Conservation (phyloP, 2,329 filamentous ascomycete genomes). For the Aureobasidium subglaciale region DNA sequence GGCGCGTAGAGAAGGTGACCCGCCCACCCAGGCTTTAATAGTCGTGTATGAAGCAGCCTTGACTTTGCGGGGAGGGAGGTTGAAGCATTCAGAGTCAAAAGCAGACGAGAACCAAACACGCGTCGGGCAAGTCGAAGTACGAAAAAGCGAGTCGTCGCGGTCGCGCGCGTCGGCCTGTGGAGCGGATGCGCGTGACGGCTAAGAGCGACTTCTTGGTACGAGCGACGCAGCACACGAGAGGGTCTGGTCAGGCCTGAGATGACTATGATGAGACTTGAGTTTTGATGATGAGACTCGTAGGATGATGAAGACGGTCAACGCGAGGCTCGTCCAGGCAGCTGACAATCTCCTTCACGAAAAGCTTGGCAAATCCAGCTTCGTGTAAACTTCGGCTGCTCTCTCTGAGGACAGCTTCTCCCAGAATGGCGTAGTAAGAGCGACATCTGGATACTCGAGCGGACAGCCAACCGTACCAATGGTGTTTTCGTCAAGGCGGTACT, state of each 20-base stretch:
- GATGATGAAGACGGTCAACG: too few species aligned
- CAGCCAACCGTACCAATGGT: too few species aligned
- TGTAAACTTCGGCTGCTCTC: too few species aligned
- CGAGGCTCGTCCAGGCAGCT: too few species aligned
- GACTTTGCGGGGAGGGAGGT: neutral
- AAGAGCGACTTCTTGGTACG: neutral
- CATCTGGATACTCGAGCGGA: too few species aligned
- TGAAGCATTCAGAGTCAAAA: neutral
- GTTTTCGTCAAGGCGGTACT: too few species aligned
- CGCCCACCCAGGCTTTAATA: neutral
- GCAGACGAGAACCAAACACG: neutral
- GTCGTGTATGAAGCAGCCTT: neutral
- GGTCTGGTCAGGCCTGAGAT: neutral
- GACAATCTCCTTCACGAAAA: too few species aligned
- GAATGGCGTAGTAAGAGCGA: too few species aligned
- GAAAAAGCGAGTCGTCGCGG: neutral
- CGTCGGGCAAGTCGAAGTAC: slow-evolving; percentile 1
- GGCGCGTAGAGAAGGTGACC: neutral
- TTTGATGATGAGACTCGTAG: neutral
- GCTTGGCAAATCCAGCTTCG: too few species aligned
- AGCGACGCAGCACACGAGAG: neutral
- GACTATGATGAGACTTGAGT: neutral
- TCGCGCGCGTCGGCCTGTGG: neutral
- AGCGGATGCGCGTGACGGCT: neutral
- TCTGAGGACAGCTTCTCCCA: too few species aligned